These are phyloP conservation scores for Boletus reticuloceps DNA, from an alignment of 768 basidiomycete genomes.

Conservation along the genomic window DNA sequence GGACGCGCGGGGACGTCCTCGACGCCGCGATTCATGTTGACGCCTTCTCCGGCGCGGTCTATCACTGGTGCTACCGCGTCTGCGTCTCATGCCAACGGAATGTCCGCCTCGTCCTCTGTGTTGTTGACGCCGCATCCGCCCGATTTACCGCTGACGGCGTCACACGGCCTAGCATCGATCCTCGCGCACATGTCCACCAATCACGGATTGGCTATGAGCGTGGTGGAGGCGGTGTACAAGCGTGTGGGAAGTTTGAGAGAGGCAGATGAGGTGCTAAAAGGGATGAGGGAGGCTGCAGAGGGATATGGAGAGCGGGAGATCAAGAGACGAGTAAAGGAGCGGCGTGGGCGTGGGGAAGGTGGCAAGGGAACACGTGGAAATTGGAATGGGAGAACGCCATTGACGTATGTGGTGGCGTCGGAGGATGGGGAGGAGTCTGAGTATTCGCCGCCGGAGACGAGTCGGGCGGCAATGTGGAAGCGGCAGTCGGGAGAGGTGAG, in stretches of 20 bases:
- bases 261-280: slow-evolving; percentile 37
- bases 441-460: slow-evolving; percentile 29
- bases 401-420: slow-evolving; percentile 12
- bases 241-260: slow-evolving; percentile 33
- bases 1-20: not conserved
- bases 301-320: slow-evolving; percentile 19
- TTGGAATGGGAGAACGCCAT: not conserved
- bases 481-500: slow-evolving; percentile 7
- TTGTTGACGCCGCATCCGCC: slow-evolving; percentile 4
- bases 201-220: slow-evolving; percentile 41
- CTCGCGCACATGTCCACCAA: slow-evolving; percentile 43
- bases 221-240: slow-evolving; percentile 40
- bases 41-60: slow-evolving; percentile 9
- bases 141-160: slow-evolving; percentile 14
- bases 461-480: slow-evolving; percentile 27
- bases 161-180: slow-evolving; percentile 31
- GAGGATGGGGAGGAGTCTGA: slow-evolving; percentile 17
- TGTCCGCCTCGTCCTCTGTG: not conserved
- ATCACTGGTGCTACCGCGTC: not conserved
- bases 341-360: no score
- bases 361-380: not conserved
- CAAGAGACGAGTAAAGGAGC: not conserved
- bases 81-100: no score
- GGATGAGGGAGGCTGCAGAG: slow-evolving; percentile 40
- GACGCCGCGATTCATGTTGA: not conserved